A percentile compares a stretch with the other conserved stretches of the same genome.
Evolutionary conservation across 2,329 filamentous ascomycete genomes (phyloP).

Genomic region (Arthroderma sp.): DNA sequence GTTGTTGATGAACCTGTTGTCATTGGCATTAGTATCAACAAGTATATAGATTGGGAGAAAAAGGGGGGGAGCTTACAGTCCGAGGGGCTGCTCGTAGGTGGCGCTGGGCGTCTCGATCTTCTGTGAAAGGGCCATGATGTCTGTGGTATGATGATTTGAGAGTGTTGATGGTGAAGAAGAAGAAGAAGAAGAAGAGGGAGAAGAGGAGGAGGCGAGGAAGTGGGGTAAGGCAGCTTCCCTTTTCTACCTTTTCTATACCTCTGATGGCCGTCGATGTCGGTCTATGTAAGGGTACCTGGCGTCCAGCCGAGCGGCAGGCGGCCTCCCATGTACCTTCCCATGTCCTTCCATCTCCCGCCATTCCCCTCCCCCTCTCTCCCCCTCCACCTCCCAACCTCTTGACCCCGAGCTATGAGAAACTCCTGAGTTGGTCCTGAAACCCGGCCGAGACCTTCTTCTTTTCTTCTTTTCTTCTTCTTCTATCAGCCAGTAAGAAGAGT

Average conservation of each 20-base stretch:
- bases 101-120: conserved; percentile 30
- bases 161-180: background rate
- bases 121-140: conserved; percentile 30
- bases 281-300: background rate
- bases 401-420: no score
- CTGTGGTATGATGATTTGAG: background rate
- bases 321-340: background rate
- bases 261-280: background rate
- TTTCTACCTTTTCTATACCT: background rate
- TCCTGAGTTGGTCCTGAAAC: no score
- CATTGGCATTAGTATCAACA: background rate
- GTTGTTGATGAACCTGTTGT: conserved; percentile 54
- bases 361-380: background rate
- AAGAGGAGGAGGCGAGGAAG: background rate
- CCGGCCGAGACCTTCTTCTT: no score
- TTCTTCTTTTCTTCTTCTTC: no score
- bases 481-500: no score
- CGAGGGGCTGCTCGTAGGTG: conserved; percentile 33
- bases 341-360: background rate
- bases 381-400: no score
- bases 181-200: background rate
- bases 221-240: background rate
- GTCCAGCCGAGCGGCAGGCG: background rate
- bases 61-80: conserved; percentile 22
- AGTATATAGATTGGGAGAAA: background rate